Base-by-base conservation (phyloP, 306 rosid species). In the Mimosa bimucronata region DNA sequence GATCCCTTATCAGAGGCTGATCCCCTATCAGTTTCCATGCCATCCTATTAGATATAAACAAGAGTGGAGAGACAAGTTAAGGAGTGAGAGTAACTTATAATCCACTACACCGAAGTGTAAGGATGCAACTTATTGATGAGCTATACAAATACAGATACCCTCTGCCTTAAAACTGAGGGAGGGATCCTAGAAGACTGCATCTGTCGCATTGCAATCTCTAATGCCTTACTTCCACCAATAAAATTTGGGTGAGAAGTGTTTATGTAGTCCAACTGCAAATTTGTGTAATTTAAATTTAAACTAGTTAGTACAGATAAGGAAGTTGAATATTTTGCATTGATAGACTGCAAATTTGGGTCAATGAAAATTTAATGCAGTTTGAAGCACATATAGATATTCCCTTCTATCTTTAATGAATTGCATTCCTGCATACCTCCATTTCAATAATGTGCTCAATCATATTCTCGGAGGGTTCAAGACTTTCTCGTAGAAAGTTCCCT, bases 191-290 rank as follows among this genome's bases (percentile, higher is more conserved):
- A 88, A 73, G 87, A 73, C 71, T 34, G 66, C 60, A 52, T 52
- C 5, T 52, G 26, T 52, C 11, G 60, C 26, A 19, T 52, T 61
- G 98, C 97, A 75, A 64, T 48, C 84, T 93, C 99, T 69, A 90
- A 80, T 18, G 99, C 98, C 85, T 88, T 93, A 75, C 96, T 91
- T 84, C 99, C 99, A 71, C 99, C 99, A 87, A 95, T 79, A 90
- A 95, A 95, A 86, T 93, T 95, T 86, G 96, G 96, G 81, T 95
- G 99, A 74, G 97, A 95, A 76, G 99, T 93, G 81, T 95, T 95
- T 79, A 95, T 93, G 91, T 91, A 95, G 87, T 90, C 97, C 97
- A 93, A 90, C 99, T 95, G 87, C 86, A 88, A 71, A 85, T 73
- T 72, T 25, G 65, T 19, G 85, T 69, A 75, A 77, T 68, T 85